These are phyloP conservation scores for Theileria parva DNA, from an alignment of 169 alveolate genomes.

Conservation along the genomic window DNA sequence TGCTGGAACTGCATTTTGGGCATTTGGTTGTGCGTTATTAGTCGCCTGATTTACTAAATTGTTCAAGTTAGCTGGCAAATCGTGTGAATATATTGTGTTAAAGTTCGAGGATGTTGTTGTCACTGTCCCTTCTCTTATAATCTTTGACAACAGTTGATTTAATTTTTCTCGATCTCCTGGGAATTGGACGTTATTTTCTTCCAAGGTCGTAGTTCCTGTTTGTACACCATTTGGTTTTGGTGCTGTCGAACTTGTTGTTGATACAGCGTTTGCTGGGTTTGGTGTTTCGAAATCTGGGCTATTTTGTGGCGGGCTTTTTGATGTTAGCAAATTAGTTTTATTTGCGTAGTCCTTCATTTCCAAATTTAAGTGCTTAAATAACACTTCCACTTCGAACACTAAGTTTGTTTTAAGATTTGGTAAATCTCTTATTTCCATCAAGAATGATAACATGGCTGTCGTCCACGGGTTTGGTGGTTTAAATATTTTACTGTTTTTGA, in stretches of 20 bases:
- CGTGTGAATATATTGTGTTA: not conserved
- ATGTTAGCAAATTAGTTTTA: constrained; percentile 39
- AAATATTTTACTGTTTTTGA: constrained; percentile 77
- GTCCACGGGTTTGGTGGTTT: constrained; percentile 94
- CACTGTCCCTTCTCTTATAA: constrained; percentile 57
- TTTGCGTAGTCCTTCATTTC: constrained; percentile 40
- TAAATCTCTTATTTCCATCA: constrained; percentile 85
- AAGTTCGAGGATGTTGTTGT: constrained; percentile 7
- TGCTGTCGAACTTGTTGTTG: not conserved
- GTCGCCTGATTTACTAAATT: not conserved
- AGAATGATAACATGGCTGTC: constrained; percentile 77
- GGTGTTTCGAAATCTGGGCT: constrained; percentile 50
- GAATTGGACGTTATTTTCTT: not conserved
- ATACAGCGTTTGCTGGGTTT: not conserved
- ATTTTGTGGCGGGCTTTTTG: constrained; percentile 14
- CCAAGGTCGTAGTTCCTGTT: not conserved
- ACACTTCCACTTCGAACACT: constrained; percentile 88
- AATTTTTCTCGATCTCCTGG: constrained; percentile 30
- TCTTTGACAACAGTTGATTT: constrained; percentile 54
- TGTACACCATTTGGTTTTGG: not conserved
- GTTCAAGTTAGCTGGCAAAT: not conserved
- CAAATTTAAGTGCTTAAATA: constrained; percentile 81
- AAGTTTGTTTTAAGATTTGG: constrained; percentile 81
- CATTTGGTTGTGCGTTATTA: not conserved
- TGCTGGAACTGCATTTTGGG: not conserved